These are phyloP conservation scores for Daphne laureola DNA, from an alignment of 441 rosid genomes.

Conservation along the genomic window DNA sequence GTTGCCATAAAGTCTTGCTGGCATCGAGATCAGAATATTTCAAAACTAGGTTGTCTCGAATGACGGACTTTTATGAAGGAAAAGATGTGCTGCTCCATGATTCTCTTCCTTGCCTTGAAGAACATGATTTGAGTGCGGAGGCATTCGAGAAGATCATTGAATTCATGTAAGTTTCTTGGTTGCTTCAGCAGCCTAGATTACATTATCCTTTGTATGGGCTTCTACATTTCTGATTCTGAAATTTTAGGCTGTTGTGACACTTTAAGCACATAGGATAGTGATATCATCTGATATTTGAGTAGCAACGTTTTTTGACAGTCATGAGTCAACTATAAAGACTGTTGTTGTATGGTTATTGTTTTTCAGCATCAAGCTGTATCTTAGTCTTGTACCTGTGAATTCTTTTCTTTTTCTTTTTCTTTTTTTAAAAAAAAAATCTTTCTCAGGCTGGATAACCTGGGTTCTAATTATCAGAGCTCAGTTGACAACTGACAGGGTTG, in stretches of 20 bases:
- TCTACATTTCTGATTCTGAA: not conserved
- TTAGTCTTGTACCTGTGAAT: no score
- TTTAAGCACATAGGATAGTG: no score
- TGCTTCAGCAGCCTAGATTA: constrained; percentile 8
- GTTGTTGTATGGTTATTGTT: no score
- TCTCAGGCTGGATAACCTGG: not conserved
- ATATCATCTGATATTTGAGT: no score
- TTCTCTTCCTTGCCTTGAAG: constrained; percentile 67
- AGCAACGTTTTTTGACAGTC: no score
- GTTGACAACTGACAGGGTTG: not conserved
- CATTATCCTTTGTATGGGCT: not conserved
- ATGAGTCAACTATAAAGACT: no score
- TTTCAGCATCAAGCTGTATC: no score
- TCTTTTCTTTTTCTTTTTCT: no score
- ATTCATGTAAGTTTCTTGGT: constrained; percentile 61
- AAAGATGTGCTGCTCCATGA: constrained; percentile 33
- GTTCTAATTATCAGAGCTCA: no score
- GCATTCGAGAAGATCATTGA: constrained; percentile 88
- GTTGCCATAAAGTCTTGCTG: constrained; percentile 88
- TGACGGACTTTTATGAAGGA: constrained; percentile 68
- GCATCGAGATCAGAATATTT: constrained; percentile 96
- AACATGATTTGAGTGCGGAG: constrained; percentile 71
- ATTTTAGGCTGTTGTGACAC: no score
- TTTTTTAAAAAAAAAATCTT: no score
- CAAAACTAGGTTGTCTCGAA: constrained; percentile 69